Evolutionary conservation across 768 basidiomycete genomes (phyloP), one percentile per base, ranked within the genome.

Genomic region (Mycena olivaceomarginata): DNA sequence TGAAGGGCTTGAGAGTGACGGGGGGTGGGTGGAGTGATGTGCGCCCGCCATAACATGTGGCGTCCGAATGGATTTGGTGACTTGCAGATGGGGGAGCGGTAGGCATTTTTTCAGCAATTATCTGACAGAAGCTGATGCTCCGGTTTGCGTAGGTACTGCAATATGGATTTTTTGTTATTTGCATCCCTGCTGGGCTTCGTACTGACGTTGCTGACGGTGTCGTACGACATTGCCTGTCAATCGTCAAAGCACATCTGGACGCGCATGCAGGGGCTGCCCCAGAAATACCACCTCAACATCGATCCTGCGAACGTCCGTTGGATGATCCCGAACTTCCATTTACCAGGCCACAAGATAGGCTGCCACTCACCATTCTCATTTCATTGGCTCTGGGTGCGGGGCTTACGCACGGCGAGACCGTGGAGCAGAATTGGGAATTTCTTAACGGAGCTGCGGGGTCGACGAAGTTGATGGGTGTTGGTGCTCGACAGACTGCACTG

Each of bases 51-150:
- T n/a, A n/a, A 77, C 45, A 41, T 71, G 74, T 72, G 71, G 41
- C 70, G 79, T 8, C 16, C 63, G 9, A 69, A 71, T 45, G 79
- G 79, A 15, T 57, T 82, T 3, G 81, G 72, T 41, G 81, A 82
- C 70, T 69, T 81, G 13, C 81, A 3, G n/a, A n/a, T n/a, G n/a
- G n/a, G n/a, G n/a, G n/a, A n/a, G n/a, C n/a, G n/a, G n/a, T n/a
- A n/a, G n/a, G 53, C 20, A 22, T 20, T n/a, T n/a, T n/a, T n/a
- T 5, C 5, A 7, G 7, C 15, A 56, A 2, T 7, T n/a, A 22
- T 5, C 16, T 15, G 53, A 56, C n/a, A 15, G 8, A 22, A 20
- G 5, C 53, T 7, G 6, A 22, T 5, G n/a, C 53, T 12, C 12
- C 43, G 6, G 7, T 43, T 6, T 12, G n/a, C 12, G 11, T n/a